Evolutionary conservation across 495 filamentous ascomycete species (phyloP), one percentile per base, ranked within the genome.

Genomic region (Entonaema liquescens): DNA sequence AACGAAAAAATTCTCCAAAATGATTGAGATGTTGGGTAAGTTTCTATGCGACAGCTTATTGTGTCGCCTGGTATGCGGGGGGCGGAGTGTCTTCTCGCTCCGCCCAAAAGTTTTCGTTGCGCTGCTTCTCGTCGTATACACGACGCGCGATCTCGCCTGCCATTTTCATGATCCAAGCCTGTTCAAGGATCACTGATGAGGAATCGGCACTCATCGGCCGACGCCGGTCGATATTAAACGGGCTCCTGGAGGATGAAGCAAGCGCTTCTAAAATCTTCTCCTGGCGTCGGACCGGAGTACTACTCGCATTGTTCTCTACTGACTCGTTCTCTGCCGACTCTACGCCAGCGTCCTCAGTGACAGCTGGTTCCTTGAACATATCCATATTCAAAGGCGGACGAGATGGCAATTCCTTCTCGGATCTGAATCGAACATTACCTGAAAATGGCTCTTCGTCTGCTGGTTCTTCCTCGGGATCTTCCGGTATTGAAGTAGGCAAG

Each of bases 81-180:
- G 89, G 89, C 1, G 88, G 89, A 7, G 79, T 75, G n/a, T 88
- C 85, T 40, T 89, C 84, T 36, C 75, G 77, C 59, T 82, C 86
- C 28, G 79, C 82, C 80, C 78, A 84, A 26, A 82, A 81, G 19
- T 76, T 74, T 50, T 78, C 68, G 63, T 83, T 82, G 64, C 84
- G 82, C 71, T 81, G 78, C 75, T 86, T 80, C 75, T 85, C 83
- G 55, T 97, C 92, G 62, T 93, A 89, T 68, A 95, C 90, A 28
- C 91, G 90, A 70, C 91, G 86, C 42, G 93, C 93, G 50, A 98
- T 94, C 79, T 99, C 95, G 50, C 88, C 87, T 5, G 95, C 94
- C 79, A 99, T 91, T 81, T 94, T 93, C 82, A 91, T 90, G 70
- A 98, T 90, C 87, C 94, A 94, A 0, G 92, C 91, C 76, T 94